Conservation (phyloP, 768 basidiomycete species). For the Sutorius australiensis region DNA sequence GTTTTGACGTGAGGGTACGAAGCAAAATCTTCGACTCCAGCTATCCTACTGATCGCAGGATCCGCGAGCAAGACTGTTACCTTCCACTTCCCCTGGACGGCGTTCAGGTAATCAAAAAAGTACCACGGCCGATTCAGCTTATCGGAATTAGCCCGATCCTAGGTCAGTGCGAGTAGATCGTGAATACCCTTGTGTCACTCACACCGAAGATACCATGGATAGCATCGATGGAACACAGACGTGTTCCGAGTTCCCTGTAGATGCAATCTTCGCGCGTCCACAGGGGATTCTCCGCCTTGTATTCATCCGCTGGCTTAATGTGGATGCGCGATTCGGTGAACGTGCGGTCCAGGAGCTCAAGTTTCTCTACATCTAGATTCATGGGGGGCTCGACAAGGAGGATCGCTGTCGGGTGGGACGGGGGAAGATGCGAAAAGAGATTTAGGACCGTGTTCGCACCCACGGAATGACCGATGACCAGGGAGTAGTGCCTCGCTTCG, state of each 20-base stretch:
- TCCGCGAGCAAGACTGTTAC: conserved; percentile 19
- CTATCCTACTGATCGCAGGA: conserved; percentile 2
- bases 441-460: conserved; percentile 2
- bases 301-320: neutral
- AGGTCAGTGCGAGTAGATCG: neutral
- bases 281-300: conserved; percentile 5
- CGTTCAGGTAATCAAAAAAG: conserved; percentile 7
- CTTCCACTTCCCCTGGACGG: conserved; percentile 6
- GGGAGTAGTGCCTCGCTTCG: conserved; percentile 3
- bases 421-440: conserved; percentile 9
- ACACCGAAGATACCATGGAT: conserved; percentile 5
- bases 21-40: conserved; percentile 6
- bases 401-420: conserved; percentile 10
- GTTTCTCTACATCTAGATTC: neutral
- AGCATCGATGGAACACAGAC: conserved; percentile 8
- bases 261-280: conserved; percentile 14
- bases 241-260: conserved; percentile 8
- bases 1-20: conserved; percentile 12
- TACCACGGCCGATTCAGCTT: conserved; percentile 23
- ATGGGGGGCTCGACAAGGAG: conserved; percentile 21
- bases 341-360: neutral
- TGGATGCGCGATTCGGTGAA: neutral
- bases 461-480: conserved; percentile 22
- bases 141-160: neutral
- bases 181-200: neutral